A percentile compares a stretch with the other conserved stretches of the same genome.
Evolutionary conservation across 345 rosid genomes (phyloP).

Genomic region (Arabidopsis suecica): DNA sequence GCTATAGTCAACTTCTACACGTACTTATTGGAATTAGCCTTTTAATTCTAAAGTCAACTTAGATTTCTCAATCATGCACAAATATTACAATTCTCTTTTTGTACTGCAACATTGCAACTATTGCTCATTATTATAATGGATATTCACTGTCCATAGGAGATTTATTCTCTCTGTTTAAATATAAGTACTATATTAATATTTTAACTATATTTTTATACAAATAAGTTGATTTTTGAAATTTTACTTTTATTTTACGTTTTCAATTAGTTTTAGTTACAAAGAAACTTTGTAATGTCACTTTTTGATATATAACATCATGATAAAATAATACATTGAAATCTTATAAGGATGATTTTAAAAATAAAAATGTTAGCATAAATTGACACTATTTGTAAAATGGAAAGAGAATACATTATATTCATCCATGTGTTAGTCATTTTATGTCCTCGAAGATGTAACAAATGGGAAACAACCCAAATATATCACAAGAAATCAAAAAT

Average conservation of each 20-base stretch:
- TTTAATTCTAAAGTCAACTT: slow-evolving; percentile 41
- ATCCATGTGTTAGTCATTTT: not conserved
- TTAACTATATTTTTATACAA: not conserved
- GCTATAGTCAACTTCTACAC: slow-evolving; percentile 35
- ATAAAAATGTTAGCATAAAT: not conserved
- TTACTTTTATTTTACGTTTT: not conserved
- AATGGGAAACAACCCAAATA: not conserved
- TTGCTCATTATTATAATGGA: slow-evolving; percentile 17
- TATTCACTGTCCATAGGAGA: slow-evolving; percentile 11
- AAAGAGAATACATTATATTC: not conserved
- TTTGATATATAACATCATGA: too few relatives aligned
- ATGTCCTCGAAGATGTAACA: too few relatives aligned
- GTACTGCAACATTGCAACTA: slow-evolving; percentile 30
- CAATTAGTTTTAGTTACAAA: not conserved
- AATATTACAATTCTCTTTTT: slow-evolving; percentile 11
- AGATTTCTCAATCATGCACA: slow-evolving; percentile 43
- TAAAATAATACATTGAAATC: too few relatives aligned
- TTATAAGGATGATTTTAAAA: not conserved
- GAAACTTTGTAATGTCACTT: not conserved
- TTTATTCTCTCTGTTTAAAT: not conserved
- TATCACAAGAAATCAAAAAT: not conserved
- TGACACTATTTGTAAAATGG: not conserved
- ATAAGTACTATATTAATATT: not conserved
- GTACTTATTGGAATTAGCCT: slow-evolving; percentile 40
- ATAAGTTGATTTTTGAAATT: not conserved